Percentiles rank a stretch among this genome's conserved stretches.
Conservation (phyloP, 1,284 basidiomycete species). For the Cryptococcus sp. region DNA sequence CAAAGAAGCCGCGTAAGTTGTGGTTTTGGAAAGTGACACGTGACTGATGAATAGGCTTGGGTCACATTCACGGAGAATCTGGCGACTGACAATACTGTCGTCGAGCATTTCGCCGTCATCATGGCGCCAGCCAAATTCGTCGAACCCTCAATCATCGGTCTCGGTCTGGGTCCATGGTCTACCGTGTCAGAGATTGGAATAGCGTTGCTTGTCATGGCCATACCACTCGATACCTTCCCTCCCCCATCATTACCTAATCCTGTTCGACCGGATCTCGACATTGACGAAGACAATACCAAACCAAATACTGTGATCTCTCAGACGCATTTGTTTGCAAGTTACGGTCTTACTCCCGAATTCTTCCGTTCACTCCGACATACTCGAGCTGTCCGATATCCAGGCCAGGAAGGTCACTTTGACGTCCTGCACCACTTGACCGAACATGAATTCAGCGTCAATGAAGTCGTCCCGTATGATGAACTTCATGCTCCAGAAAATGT, state of each 20-base stretch:
- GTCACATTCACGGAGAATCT: conserved; percentile 14
- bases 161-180: conserved; percentile 7
- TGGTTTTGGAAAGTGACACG: not conserved
- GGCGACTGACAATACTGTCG: not conserved
- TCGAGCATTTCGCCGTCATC: conserved; percentile 16
- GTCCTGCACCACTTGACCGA: not conserved
- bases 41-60: conserved; percentile 13
- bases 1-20: not conserved
- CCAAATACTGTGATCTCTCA: not conserved
- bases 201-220: conserved; percentile 11
- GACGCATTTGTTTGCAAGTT: conserved; percentile 1
- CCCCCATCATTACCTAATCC: conserved; percentile 21
- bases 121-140: conserved; percentile 5
- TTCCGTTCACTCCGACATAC: conserved; percentile 1
- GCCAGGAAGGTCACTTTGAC: conserved; percentile 2
- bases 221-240: conserved; percentile 10
- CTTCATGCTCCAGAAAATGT: not conserved
- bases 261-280: conserved; percentile 10
- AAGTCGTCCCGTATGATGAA: not conserved
- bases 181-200: conserved; percentile 3
- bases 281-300: not conserved
- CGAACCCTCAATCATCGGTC: conserved; percentile 4
- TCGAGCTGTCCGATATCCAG: conserved; percentile 4
- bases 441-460: conserved; percentile 2
- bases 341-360: conserved; percentile 8